phyloP scores from a whole-genome alignment of 225 moss, liverwort and hornwort species.

The Bryum argenteum region DNA sequence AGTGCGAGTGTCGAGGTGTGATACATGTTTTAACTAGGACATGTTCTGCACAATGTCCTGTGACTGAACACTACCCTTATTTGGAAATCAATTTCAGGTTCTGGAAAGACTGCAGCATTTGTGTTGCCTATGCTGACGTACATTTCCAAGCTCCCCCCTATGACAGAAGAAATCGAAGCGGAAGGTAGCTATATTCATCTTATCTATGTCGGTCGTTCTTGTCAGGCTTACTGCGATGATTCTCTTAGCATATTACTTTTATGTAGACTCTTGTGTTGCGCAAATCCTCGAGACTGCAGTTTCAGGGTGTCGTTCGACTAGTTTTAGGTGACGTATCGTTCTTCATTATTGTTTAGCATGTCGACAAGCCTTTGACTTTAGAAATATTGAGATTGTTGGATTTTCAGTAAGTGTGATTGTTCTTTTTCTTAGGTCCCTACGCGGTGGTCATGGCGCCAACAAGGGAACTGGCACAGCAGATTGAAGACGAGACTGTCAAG shows the following conservation, averaged over 20 bases:
- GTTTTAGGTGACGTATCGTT: slow-evolving; percentile 5
- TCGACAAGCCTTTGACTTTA: background rate
- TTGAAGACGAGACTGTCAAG: slow-evolving; percentile 98
- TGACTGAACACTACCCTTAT: slow-evolving; percentile 9
- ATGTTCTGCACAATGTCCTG: background rate
- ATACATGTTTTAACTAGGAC: background rate
- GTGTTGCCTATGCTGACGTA: slow-evolving; percentile 99
- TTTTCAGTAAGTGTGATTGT: slow-evolving; percentile 7
- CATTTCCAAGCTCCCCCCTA: slow-evolving; percentile 96
- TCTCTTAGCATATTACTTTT: background rate
- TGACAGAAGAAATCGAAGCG: slow-evolving; percentile 70
- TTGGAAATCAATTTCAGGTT: slow-evolving; percentile 58
- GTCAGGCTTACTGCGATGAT: slow-evolving; percentile 9
- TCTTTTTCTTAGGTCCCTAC: slow-evolving; percentile 69
- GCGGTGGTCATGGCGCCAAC: slow-evolving; percentile 99
- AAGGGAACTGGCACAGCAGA: slow-evolving; percentile 96
- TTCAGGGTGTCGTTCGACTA: slow-evolving; percentile 14
- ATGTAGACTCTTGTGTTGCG: slow-evolving; percentile 8
- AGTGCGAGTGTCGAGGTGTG: slow-evolving; percentile 3
- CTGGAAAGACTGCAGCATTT: slow-evolving; percentile 99
- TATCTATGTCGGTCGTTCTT: slow-evolving; percentile 8
- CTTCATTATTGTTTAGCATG: slow-evolving; percentile 16
- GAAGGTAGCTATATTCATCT: slow-evolving; percentile 30
- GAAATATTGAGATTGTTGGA: background rate
- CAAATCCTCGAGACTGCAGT: background rate